Evolutionary conservation across 345 rosid species (phyloP).

Genomic region (Arabidopsis suecica): DNA sequence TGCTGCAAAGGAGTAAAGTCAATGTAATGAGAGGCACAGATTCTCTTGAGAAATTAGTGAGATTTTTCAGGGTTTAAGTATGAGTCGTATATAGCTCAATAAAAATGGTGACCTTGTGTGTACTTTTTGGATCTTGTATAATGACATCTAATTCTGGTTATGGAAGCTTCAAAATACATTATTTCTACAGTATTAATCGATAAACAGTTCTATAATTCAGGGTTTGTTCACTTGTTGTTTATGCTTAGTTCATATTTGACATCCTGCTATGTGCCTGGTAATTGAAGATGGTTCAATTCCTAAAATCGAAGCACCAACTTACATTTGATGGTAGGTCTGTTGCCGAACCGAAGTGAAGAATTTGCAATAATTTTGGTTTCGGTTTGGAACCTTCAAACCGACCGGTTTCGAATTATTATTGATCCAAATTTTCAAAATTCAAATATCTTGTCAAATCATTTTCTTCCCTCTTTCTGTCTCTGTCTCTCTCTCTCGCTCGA

Average conservation of each 20-base stretch:
- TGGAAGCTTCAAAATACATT: not conserved
- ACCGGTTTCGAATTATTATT: not conserved
- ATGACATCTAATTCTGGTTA: slow-evolving; percentile 24
- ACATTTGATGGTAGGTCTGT: slow-evolving; percentile 12
- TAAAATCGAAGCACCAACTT: slow-evolving; percentile 76
- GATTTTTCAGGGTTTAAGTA: slow-evolving; percentile 11
- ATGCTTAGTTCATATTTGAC: not conserved
- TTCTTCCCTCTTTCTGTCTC: not conserved
- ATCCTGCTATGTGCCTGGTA: not conserved
- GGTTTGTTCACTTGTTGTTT: too few relatives aligned
- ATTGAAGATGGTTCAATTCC: slow-evolving; percentile 88
- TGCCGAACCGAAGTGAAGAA: too few relatives aligned
- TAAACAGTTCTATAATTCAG: not conserved
- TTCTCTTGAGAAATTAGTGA: not conserved
- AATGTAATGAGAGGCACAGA: not conserved
- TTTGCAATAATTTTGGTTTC: not conserved
- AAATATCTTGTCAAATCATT: slow-evolving; percentile 2
- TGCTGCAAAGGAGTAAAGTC: slow-evolving; percentile 28
- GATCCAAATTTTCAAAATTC: slow-evolving; percentile 15
- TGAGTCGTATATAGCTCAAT: slow-evolving; percentile 42
- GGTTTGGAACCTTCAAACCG: not conserved
- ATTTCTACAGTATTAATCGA: not conserved
- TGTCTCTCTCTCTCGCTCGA: not conserved
- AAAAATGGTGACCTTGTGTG: slow-evolving; percentile 17
- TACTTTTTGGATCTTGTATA: slow-evolving; percentile 19